A percentile compares a stretch with the other conserved stretches of the same genome.
phyloP scores from a whole-genome alignment of 1,139 yeast species.

The Hanseniaspora sp. region DNA sequence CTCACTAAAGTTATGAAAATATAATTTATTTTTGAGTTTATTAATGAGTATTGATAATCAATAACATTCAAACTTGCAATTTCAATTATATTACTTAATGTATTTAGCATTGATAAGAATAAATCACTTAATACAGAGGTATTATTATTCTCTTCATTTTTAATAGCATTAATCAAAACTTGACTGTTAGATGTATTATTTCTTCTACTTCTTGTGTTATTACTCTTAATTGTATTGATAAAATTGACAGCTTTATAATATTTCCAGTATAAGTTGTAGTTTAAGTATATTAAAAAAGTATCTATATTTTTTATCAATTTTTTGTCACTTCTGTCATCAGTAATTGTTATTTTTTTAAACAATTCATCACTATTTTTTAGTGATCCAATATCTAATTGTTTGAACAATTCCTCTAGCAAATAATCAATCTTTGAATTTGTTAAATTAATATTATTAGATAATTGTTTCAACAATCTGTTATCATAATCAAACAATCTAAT shows the following conservation, averaged over 20 bases:
- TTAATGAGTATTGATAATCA: background rate
- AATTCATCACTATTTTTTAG: background rate
- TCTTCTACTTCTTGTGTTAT: background rate
- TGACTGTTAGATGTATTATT: background rate
- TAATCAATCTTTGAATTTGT: conserved; percentile 11
- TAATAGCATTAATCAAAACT: background rate
- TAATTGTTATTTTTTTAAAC: background rate
- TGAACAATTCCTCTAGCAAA: conserved; percentile 7
- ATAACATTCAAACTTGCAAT: background rate
- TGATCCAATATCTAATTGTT: background rate
- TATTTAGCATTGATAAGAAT: background rate
- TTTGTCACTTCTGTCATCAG: background rate
- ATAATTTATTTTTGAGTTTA: background rate
- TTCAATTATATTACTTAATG: background rate
- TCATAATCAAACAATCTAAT: conserved; percentile 13
- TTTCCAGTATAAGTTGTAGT: conserved; percentile 10
- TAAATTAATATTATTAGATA: background rate
- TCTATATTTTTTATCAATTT: background rate
- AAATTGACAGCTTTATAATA: conserved; percentile 3
- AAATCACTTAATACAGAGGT: background rate
- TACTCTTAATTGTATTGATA: background rate
- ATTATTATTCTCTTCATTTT: background rate
- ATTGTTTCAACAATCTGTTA: conserved; percentile 4
- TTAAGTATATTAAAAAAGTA: background rate
- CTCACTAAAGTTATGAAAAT: background rate